A percentile compares a stretch with the other conserved stretches of the same genome.
These are phyloP conservation scores for Plasmodium vivax DNA, from an alignment of 169 alveolate genomes.

Conservation along the genomic window DNA sequence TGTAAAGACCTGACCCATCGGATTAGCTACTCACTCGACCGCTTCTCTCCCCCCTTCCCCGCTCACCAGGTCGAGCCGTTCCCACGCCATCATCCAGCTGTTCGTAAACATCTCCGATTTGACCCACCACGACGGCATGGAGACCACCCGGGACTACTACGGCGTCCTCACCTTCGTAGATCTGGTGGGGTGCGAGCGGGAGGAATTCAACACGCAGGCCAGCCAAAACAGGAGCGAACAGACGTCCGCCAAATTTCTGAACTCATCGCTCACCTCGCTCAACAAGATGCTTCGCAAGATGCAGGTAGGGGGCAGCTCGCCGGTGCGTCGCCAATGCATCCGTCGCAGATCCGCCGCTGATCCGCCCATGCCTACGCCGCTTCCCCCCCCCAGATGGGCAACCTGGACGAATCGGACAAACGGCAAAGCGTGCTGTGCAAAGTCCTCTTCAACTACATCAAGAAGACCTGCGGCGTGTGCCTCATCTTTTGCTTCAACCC, in stretches of 20 bases:
- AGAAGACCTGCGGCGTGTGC: conserved; percentile 69
- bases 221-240: conserved; percentile 14
- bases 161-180: conserved; percentile 64
- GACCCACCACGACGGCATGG: conserved; percentile 1
- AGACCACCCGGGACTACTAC: conserved; percentile 39
- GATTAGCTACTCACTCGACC: background rate
- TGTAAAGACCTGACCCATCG: background rate
- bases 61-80: conserved; percentile 52
- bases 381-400: conserved; percentile 46
- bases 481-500: conserved; percentile 70
- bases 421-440: conserved; percentile 67
- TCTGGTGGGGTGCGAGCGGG: conserved; percentile 63
- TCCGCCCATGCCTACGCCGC: background rate
- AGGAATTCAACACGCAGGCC: conserved; percentile 24
- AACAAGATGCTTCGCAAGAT: conserved; percentile 63
- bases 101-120: conserved; percentile 48
- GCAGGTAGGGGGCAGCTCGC: conserved; percentile 3
- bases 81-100: conserved; percentile 67
- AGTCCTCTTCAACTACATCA: conserved; percentile 52
- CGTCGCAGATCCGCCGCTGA: no score
- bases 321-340: background rate
- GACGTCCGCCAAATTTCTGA: conserved; percentile 35
- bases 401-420: conserved; percentile 65
- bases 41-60: background rate
- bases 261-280: conserved; percentile 57